Conservation (phyloP, 768 basidiomycete genomes). For the Pisolithus orientalis region DNA sequence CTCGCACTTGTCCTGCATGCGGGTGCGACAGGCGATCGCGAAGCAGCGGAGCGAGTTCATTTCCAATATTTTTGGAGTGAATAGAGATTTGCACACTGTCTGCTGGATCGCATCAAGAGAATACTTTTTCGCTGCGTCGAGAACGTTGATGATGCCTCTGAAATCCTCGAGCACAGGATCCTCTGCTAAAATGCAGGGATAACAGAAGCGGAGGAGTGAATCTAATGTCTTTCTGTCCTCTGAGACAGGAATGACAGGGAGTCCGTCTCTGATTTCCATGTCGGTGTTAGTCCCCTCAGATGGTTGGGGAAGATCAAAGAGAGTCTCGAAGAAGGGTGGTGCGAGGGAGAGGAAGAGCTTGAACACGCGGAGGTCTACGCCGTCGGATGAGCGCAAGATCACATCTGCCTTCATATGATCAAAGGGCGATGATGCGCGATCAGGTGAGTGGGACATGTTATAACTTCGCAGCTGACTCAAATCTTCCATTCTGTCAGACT, state of each 20-base stretch:
- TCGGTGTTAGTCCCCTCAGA: background rate
- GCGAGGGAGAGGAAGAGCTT: conserved; percentile 27
- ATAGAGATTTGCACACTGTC: conserved; percentile 15
- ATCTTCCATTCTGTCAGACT: background rate
- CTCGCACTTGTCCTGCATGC: conserved; percentile 14
- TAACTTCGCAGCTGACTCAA: background rate
- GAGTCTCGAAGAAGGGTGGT: conserved; percentile 28
- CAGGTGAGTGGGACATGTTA: background rate
- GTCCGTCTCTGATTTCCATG: conserved; percentile 11
- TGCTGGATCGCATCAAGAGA: conserved; percentile 10
- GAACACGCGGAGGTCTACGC: conserved; percentile 26
- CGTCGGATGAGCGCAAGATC: conserved; percentile 21
- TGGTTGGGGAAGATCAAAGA: conserved; percentile 28
- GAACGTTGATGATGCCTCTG: conserved; percentile 3
- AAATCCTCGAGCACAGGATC: conserved; percentile 13
- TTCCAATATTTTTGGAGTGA: conserved; percentile 10
- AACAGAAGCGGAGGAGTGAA: conserved; percentile 23
- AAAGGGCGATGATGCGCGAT: conserved; percentile 15
- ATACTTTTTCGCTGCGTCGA: conserved; percentile 13
- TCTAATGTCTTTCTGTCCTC: conserved; percentile 19
- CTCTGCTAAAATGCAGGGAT: conserved; percentile 15
- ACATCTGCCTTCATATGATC: conserved; percentile 17
- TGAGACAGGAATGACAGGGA: conserved; percentile 15
- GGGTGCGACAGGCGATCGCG: conserved; percentile 24
- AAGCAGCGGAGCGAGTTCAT: conserved; percentile 24